Evolutionary conservation across 2,329 filamentous ascomycete genomes (phyloP), one percentile per base, ranked within the genome.

Genomic region (Arthrinium phaeospermum): DNA sequence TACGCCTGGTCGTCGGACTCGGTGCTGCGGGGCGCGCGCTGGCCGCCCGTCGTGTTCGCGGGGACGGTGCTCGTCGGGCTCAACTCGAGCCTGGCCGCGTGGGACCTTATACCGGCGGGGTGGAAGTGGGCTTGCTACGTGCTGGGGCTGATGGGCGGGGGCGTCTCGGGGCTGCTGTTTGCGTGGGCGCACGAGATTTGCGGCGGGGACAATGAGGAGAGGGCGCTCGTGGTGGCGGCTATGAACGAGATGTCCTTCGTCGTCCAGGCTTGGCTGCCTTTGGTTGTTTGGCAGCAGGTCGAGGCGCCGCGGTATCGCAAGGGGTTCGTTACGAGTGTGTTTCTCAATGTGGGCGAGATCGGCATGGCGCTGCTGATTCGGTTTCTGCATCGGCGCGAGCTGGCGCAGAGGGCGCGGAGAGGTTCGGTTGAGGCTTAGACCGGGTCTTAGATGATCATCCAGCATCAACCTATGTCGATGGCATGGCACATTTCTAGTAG

Each of bases 181-280:
- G 84, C 85, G 0, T 87, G 86, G 86, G 84, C 85, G 0, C 84
- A 86, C 72, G 86, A 87, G 75, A 86, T 87, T 53, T 87, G 85
- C 76, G 81, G 80, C 46, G 84, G 82, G 10, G 85, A 87, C 73
- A 86, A 91, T 71, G 91, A 93, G 79, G 91, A 93, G 81, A 83
- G 91, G 16, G 91, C 91, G 0, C 82, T 94, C 5, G 90, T 93
- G 0, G 86, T 91, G 0, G 91, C 85, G 0, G 81, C 85, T 19
- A 93, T 93, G 90, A 93, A 93, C 73, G 87, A 91, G 78, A 87
- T 93, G 82, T 91, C 91, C 0, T 92, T 93, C 73, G 90, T 92
- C 1, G 81, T 93, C 51, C 91, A 93, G 77, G 89, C 91, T 0
- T 93, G 91, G 91, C 78, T 94, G 64, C 91, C 92, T 12, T 84